A percentile compares a stretch with the other conserved stretches of the same genome.
These are phyloP conservation scores for Malassezia globosa DNA, from an alignment of 1,284 basidiomycete genomes.

Conservation along the genomic window DNA sequence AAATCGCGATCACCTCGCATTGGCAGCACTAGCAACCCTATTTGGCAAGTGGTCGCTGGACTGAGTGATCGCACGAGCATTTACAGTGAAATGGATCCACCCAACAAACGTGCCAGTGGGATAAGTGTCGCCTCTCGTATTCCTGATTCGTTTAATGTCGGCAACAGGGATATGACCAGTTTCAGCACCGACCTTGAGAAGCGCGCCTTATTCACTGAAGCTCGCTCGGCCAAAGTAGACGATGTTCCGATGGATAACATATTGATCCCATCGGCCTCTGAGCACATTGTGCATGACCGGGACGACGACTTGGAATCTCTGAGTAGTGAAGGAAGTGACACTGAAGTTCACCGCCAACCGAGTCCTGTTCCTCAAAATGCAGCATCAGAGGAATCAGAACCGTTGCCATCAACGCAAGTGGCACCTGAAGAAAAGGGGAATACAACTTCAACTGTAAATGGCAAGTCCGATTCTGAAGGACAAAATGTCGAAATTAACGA, in stretches of 20 bases:
- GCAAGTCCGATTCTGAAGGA: not conserved
- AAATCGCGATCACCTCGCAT: not conserved
- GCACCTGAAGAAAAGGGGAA: not conserved
- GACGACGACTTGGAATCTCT: conserved; percentile 1
- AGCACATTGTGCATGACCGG: not conserved
- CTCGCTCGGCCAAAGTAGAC: not conserved
- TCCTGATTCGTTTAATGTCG: not conserved
- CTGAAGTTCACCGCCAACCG: not conserved
- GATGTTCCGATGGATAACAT: not conserved
- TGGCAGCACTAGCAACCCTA: conserved; percentile 8
- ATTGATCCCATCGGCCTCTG: not conserved
- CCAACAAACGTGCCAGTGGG: conserved; percentile 10
- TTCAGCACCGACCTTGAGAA: conserved; percentile 1
- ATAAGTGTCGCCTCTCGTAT: conserved; percentile 3
- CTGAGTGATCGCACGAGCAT: conserved; percentile 15
- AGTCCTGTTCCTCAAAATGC: not conserved
- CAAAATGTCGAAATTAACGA: conserved; percentile 3
- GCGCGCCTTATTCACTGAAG: conserved; percentile 9
- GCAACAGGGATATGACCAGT: no score
- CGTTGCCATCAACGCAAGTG: not conserved
- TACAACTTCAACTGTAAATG: not conserved
- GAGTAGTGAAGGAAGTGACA: not conserved
- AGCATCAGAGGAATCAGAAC: not conserved
- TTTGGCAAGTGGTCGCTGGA: conserved; percentile 17
- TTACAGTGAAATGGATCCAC: conserved; percentile 6